A percentile compares a stretch with the other conserved stretches of the same genome.
phyloP scores from a whole-genome alignment of 1,284 basidiomycete genomes.

The Ceratobasidium theobromae region DNA sequence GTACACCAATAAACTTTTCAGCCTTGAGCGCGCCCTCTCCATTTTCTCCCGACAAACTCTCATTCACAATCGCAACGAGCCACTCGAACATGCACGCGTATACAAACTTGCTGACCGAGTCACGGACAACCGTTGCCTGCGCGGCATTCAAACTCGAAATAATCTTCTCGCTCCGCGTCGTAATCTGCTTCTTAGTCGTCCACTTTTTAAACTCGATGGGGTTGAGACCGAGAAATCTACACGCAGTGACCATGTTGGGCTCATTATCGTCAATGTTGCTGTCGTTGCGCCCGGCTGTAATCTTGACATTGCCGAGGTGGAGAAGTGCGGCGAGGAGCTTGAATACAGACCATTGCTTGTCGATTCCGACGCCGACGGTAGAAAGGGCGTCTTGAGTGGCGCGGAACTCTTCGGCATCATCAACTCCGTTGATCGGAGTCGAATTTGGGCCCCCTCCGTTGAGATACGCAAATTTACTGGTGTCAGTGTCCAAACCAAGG shows the following conservation, averaged over 20 bases:
- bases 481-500: constrained; percentile 83
- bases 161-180: constrained; percentile 94
- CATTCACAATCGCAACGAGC: constrained; percentile 96
- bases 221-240: constrained; percentile 87
- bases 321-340: constrained; percentile 89
- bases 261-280: constrained; percentile 86
- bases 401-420: constrained; percentile 94
- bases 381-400: constrained; percentile 92
- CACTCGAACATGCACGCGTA: constrained; percentile 99
- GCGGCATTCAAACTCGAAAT: constrained; percentile 81
- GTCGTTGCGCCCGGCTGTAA: constrained; percentile 80
- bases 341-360: constrained; percentile 98
- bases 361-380: constrained; percentile 95
- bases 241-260: constrained; percentile 76
- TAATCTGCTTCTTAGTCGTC: constrained; percentile 97
- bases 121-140: constrained; percentile 93
- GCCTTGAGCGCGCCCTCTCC: constrained; percentile 82
- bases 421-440: constrained; percentile 86
- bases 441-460: constrained; percentile 89
- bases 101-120: constrained; percentile 97
- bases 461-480: constrained; percentile 88
- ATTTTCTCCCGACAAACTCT: constrained; percentile 88
- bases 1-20: constrained; percentile 97
- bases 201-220: constrained; percentile 97
- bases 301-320: constrained; percentile 95